A percentile compares a stretch with the other conserved stretches of the same genome.
phyloP scores from a whole-genome alignment of 495 filamentous ascomycete species.

The Daldinia bambusicola region DNA sequence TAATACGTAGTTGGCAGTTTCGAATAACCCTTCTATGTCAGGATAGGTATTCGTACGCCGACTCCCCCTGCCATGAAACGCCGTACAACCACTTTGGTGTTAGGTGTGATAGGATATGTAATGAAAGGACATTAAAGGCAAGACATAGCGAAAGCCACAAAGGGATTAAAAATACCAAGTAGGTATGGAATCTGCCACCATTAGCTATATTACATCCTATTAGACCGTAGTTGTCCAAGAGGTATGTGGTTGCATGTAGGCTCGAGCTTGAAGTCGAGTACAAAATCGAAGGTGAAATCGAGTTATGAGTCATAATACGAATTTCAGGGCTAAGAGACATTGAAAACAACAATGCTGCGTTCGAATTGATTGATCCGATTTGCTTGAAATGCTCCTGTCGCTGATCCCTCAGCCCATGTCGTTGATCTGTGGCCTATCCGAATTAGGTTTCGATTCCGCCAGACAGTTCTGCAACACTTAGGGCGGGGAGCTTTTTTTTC shows the following conservation, averaged over 20 bases:
- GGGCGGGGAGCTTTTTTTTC: slow-evolving; percentile 21
- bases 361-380: slow-evolving; percentile 47
- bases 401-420: slow-evolving; percentile 15
- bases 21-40: background rate
- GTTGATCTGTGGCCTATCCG: slow-evolving; percentile 13
- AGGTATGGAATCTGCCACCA: background rate
- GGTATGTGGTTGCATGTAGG: too few relatives aligned
- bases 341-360: slow-evolving; percentile 10
- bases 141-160: slow-evolving; percentile 20
- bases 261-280: background rate
- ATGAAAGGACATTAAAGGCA: slow-evolving; percentile 17
- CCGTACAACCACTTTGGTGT: slow-evolving; percentile 19
- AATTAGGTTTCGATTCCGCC: slow-evolving; percentile 35
- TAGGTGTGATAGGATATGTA: background rate
- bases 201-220: background rate
- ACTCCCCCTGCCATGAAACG: slow-evolving; percentile 22
- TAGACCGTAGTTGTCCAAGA: too few relatives aligned
- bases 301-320: slow-evolving; percentile 40
- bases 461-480: slow-evolving; percentile 3
- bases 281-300: background rate
- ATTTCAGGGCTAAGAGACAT: slow-evolving; percentile 8
- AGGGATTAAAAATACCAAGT: background rate
- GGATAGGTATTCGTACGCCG: slow-evolving; percentile 3
- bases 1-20: too few relatives aligned
- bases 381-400: slow-evolving; percentile 30